These are phyloP conservation scores for Crithidia acanthocephali DNA, from an alignment of 208 protist species.

Conservation along the genomic window DNA sequence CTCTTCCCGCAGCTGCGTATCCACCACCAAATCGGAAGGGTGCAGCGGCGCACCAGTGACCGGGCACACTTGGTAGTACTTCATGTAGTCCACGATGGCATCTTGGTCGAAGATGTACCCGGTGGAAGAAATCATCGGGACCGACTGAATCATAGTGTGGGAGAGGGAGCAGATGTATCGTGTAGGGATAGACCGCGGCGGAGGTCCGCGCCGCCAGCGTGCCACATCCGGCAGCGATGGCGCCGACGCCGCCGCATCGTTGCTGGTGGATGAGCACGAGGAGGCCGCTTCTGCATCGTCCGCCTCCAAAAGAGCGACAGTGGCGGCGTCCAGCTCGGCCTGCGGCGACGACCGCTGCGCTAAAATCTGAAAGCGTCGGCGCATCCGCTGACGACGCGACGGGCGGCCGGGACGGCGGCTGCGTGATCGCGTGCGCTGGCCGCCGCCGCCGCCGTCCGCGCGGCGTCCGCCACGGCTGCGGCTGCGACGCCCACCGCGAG, in stretches of 20 bases:
- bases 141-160: slow-evolving; percentile 36
- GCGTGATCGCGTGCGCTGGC: slow-evolving; percentile 10
- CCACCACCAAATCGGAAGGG: slow-evolving; percentile 42
- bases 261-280: neutral
- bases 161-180: slow-evolving; percentile 59
- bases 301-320: slow-evolving; percentile 5
- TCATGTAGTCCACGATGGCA: slow-evolving; percentile 45
- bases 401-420: slow-evolving; percentile 14
- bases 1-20: slow-evolving; percentile 43
- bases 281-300: slow-evolving; percentile 1
- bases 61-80: slow-evolving; percentile 38
- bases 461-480: slow-evolving; percentile 12
- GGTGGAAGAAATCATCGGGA: slow-evolving; percentile 48
- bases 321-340: neutral
- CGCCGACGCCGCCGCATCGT: neutral
- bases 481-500: slow-evolving; percentile 2
- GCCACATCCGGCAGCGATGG: slow-evolving; percentile 24
- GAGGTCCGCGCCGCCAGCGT: slow-evolving; percentile 38
- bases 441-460: slow-evolving; percentile 5
- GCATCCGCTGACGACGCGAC: slow-evolving; percentile 10
- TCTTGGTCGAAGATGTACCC: slow-evolving; percentile 55
- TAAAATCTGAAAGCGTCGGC: slow-evolving; percentile 21
- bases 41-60: slow-evolving; percentile 46
- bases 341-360: neutral
- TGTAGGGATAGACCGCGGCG: slow-evolving; percentile 35